Evolutionary conservation across 1,284 basidiomycete species (phyloP), one percentile per base, ranked within the genome.

Genomic region (Mycocalia duriaeana): DNA sequence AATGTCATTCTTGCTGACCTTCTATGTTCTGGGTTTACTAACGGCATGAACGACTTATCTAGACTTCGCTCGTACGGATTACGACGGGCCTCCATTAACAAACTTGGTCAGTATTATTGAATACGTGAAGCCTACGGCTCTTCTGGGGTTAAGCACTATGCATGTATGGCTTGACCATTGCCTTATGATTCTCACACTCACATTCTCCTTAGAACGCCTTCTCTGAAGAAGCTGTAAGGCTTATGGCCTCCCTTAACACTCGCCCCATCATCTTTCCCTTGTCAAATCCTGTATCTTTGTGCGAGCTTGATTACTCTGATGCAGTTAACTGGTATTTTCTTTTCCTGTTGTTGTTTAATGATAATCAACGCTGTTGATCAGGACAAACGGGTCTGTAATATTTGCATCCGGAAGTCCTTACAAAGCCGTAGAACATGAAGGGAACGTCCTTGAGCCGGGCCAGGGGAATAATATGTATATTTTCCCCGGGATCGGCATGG

Each of bases 181-280:
- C n/a, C n/a, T n/a, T n/a, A n/a, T n/a, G n/a, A n/a, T n/a, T n/a
- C n/a, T n/a, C n/a, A n/a, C n/a, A n/a, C n/a, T 49, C 47, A 49
- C 41, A 35, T 6, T 42, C 61, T 36, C 61, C 14, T 11, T 48
- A 73, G 69, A 83, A 86, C 53, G 85, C 88, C 1, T 94, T 94
- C 68, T 79, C 73, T 40, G 77, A 87, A 62, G 68, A 77, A 16
- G 81, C 86, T 31, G 77, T 92, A 42, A 72, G 73, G 45, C 69
- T 77, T 40, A 90, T 93, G 88, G 77, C 79, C 8, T 67, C 75
- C 25, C 68, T 85, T 48, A 92, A 91, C 68, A 59, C 69, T 39
- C 77, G 81, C 9, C 90, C 91, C 28, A 89, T 92, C 70, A 81
- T 93, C 62, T 91, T 93, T 69, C 89, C 90, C 35, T 78, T 93